These are phyloP conservation scores for Candida ponderosae DNA, from an alignment of 805 yeast species.

Conservation along the genomic window DNA sequence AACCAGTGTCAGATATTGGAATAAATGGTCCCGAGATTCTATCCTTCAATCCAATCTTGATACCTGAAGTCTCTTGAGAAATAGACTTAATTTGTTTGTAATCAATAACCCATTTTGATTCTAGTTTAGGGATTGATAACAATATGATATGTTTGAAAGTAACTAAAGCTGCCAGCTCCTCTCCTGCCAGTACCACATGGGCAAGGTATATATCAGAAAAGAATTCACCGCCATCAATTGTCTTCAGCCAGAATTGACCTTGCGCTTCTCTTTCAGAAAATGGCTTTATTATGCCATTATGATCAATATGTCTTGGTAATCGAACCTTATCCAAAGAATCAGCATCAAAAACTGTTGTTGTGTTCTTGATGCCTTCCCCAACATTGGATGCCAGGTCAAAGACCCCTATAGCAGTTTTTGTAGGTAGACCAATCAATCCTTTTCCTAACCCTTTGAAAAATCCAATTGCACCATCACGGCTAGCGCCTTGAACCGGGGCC, in stretches of 20 bases:
- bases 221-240: conserved; percentile 72
- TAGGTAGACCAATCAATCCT: conserved; percentile 92
- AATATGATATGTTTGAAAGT: conserved; percentile 65
- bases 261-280: conserved; percentile 79
- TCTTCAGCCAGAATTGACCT: conserved; percentile 89
- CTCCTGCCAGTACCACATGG: conserved; percentile 77
- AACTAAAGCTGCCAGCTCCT: conserved; percentile 67
- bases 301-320: conserved; percentile 68
- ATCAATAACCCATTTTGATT: conserved; percentile 62
- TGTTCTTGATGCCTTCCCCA: conserved; percentile 87
- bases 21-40: conserved; percentile 63
- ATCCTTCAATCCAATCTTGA: conserved; percentile 53
- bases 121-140: conserved; percentile 52
- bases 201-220: conserved; percentile 73
- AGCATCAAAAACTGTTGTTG: conserved; percentile 83
- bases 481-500: conserved; percentile 87
- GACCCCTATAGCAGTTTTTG: conserved; percentile 92
- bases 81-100: conserved; percentile 64
- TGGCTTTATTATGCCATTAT: conserved; percentile 67
- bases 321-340: conserved; percentile 74
- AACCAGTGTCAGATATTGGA: conserved; percentile 64
- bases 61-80: conserved; percentile 72
- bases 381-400: conserved; percentile 89
- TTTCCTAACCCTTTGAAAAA: conserved; percentile 91
- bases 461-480: conserved; percentile 83